Evolutionary conservation across 768 basidiomycete genomes (phyloP).

Genomic region (Collybia sp.): DNA sequence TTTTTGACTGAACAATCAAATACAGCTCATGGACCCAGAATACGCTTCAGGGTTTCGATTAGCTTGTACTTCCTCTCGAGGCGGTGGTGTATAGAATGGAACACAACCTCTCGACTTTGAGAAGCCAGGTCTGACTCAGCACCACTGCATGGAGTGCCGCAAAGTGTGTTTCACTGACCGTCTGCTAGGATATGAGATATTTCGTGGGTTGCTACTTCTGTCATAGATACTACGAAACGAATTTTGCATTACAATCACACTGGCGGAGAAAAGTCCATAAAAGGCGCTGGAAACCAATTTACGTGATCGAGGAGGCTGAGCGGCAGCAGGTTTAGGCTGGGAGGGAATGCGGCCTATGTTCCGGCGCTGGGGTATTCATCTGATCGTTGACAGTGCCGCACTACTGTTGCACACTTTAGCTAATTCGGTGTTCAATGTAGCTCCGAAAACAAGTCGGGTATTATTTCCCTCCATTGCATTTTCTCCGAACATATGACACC

Average conservation of each 20-base stretch:
- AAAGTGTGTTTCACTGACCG: slow-evolving; percentile 47
- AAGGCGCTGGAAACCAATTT: slow-evolving; percentile 83
- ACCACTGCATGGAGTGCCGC: slow-evolving; percentile 97
- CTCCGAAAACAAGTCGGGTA: too few relatives aligned
- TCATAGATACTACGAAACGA: slow-evolving; percentile 80
- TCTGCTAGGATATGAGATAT: background rate
- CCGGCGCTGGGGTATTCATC: too few relatives aligned
- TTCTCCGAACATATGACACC: too few relatives aligned
- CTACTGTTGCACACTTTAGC: too few relatives aligned
- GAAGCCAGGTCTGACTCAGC: slow-evolving; percentile 87
- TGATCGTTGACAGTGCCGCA: too few relatives aligned
- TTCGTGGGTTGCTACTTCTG: background rate
- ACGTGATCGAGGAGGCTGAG: slow-evolving; percentile 90
- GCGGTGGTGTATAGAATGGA: slow-evolving; percentile 46
- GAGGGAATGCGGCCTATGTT: slow-evolving; percentile 35
- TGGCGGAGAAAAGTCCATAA: slow-evolving; percentile 91
- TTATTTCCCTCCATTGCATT: too few relatives aligned
- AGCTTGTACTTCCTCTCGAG: background rate
- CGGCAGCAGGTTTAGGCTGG: slow-evolving; percentile 82
- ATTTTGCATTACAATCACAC: slow-evolving; percentile 75
- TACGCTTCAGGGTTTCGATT: slow-evolving; percentile 19
- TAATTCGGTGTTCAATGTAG: too few relatives aligned
- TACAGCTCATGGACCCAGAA: slow-evolving; percentile 87
- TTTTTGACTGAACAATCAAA: slow-evolving; percentile 46
- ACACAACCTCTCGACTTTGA: slow-evolving; percentile 84